These are phyloP conservation scores for Aspergillus olivimuriae DNA, from an alignment of 495 filamentous ascomycete genomes.

Conservation along the genomic window DNA sequence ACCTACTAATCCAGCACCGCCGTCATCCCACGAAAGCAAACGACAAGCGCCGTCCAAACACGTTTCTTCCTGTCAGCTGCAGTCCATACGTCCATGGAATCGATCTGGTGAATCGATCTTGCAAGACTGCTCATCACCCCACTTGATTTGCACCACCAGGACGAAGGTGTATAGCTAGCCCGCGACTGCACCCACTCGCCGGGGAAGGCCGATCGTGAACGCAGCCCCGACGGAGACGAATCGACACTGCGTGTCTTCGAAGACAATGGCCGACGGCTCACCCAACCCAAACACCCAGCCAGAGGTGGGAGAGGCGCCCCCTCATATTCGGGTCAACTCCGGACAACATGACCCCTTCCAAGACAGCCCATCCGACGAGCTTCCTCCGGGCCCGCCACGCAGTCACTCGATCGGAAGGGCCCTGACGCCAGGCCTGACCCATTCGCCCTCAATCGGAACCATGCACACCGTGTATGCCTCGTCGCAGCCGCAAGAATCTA, in stretches of 20 bases:
- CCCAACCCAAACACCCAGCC: not conserved
- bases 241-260: too few relatives aligned
- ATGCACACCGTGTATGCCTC: conserved; percentile 19
- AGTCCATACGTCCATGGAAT: not conserved
- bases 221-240: too few relatives aligned
- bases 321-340: conserved; percentile 55
- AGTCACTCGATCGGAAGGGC: conserved; percentile 10
- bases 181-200: too few relatives aligned
- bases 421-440: conserved; percentile 10
- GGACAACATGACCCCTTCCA: conserved; percentile 46
- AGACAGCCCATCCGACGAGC: conserved; percentile 15
- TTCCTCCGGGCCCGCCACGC: not conserved
- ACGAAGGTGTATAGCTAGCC: too few relatives aligned
- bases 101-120: too few relatives aligned
- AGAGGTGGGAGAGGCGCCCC: conserved; percentile 2
- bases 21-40: not conserved
- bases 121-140: too few relatives aligned
- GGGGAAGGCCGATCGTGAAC: too few relatives aligned
- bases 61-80: too few relatives aligned
- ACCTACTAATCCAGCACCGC: too few relatives aligned
- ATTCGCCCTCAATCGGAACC: conserved; percentile 13
- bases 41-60: too few relatives aligned
- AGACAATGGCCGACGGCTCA: conserved; percentile 9
- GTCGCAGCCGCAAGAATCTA: conserved; percentile 39
- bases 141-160: too few relatives aligned